Evolutionary conservation across 2,329 filamentous ascomycete genomes (phyloP), one percentile per base, ranked within the genome.

Genomic region (Monilinia laxa): DNA sequence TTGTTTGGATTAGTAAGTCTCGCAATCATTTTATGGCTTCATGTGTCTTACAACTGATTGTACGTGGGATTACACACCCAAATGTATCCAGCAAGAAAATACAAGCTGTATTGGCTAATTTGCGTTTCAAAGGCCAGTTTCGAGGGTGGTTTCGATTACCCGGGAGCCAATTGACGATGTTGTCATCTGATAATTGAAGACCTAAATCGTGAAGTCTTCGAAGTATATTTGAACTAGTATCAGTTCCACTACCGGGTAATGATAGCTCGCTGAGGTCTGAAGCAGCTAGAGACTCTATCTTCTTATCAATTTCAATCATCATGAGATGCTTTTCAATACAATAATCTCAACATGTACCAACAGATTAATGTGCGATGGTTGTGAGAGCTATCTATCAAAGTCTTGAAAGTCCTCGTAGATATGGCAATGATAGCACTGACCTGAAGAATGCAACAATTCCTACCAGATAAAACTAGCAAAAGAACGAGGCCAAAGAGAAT

Each of bases 71-170:
- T 10, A 64, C 25, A 57, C 10, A 64, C 40, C 53, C 49, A 20
- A 64, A 57, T 57, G 62, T 47, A 64, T 64, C 53, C 18, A 64
- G 28, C 52, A 64, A 38, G 40, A 64, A 57, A 20, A 64, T 38
- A 3, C 52, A 64, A 64, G 62, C 62, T 5, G 52, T 51, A 16
- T 47, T 64, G n/a, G 1, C 40, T 23, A 57, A 12, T 38, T 64
- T 51, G 18, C 42, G 51, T 56, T 47, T 57, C 20, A 64, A 35
- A 10, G 62, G 25, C 52, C 52, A 64, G 57, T 64, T 64, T 38
- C 62, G 51, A 23, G 62, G 62, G 16, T 64, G 25, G 9, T 25
- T 47, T 56, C 28, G 38, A 57, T 56, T 64, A 20, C 49, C n/a
- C n/a, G 62, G 52, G 20, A 47, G 40, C 62, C 52, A 64, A 38